phyloP scores from a whole-genome alignment of 1,284 basidiomycete genomes.

The Exobasidium rhododendri region DNA sequence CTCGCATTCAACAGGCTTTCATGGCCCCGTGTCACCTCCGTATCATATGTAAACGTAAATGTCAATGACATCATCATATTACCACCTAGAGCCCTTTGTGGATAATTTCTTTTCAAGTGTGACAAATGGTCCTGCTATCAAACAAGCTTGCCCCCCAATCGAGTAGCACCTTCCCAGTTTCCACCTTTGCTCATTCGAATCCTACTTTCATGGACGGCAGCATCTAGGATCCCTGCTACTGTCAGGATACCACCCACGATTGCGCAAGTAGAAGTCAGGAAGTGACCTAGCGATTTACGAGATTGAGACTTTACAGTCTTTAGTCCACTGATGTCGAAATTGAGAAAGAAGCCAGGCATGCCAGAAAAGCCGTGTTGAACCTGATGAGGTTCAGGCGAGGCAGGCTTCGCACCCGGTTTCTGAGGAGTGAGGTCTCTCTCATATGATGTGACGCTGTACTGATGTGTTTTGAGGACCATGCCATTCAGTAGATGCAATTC shows the following conservation, averaged over 20 bases:
- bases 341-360: constrained; percentile 59
- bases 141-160: constrained; percentile 9
- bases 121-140: too few species aligned
- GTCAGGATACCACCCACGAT: constrained; percentile 96
- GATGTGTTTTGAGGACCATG: constrained; percentile 67
- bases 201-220: constrained; percentile 67
- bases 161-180: constrained; percentile 1
- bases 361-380: constrained; percentile 70
- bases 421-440: constrained; percentile 69
- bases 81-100: too few species aligned
- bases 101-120: too few species aligned
- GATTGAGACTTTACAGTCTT: constrained; percentile 56
- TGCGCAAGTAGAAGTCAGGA: constrained; percentile 78
- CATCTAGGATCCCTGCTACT: constrained; percentile 86
- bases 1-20: too few species aligned
- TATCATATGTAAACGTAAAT: too few species aligned
- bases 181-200: constrained; percentile 10
- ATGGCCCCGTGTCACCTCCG: too few species aligned
- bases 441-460: constrained; percentile 93
- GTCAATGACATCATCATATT: too few species aligned
- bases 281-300: constrained; percentile 91
- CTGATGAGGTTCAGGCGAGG: constrained; percentile 10
- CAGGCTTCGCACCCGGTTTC: neutral
- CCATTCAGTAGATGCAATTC: constrained; percentile 37
- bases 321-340: constrained; percentile 68